phyloP scores from a whole-genome alignment of 257 asterid species.

The Solanum tarapatanum region DNA sequence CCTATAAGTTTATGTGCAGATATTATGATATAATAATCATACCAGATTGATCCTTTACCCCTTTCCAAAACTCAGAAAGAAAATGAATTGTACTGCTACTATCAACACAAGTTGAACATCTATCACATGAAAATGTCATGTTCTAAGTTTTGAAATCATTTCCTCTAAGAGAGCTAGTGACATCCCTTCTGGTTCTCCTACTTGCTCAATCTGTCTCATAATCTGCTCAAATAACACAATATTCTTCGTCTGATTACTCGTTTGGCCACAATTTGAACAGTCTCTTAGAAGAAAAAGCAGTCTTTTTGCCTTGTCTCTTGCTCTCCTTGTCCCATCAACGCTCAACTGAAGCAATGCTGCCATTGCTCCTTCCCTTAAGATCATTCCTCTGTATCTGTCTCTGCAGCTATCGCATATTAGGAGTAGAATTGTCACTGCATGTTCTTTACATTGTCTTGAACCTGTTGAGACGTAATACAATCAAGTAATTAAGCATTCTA shows the following conservation, averaged over 20 bases:
- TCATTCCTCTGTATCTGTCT: slow-evolving; percentile 56
- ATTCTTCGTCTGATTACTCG: slow-evolving; percentile 24
- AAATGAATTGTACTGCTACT: not conserved
- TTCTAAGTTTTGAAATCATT: slow-evolving; percentile 77
- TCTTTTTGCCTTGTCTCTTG: slow-evolving; percentile 54
- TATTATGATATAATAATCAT: not conserved
- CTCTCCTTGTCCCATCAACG: slow-evolving; percentile 54
- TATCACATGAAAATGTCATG: slow-evolving; percentile 16
- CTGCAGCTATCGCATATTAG: slow-evolving; percentile 42
- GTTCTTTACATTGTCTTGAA: slow-evolving; percentile 42
- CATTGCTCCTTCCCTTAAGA: slow-evolving; percentile 72
- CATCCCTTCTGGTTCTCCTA: slow-evolving; percentile 43
- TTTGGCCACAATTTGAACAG: slow-evolving; percentile 22
- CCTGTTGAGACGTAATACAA: slow-evolving; percentile 13
- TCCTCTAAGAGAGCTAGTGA: slow-evolving; percentile 51
- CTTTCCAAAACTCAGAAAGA: not conserved
- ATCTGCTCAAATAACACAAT: slow-evolving; percentile 34
- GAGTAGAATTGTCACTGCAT: slow-evolving; percentile 48
- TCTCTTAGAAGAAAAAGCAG: slow-evolving; percentile 65
- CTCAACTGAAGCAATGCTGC: slow-evolving; percentile 70
- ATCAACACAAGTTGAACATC: not conserved
- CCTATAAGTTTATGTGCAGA: not conserved
- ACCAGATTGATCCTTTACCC: not conserved
- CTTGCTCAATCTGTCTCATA: slow-evolving; percentile 73
- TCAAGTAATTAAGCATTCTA: not conserved